Percentiles rank a stretch among this genome's conserved stretches.
Evolutionary conservation across 2,329 filamentous ascomycete species (phyloP).

Genomic region (Epichloe brachyelytri): DNA sequence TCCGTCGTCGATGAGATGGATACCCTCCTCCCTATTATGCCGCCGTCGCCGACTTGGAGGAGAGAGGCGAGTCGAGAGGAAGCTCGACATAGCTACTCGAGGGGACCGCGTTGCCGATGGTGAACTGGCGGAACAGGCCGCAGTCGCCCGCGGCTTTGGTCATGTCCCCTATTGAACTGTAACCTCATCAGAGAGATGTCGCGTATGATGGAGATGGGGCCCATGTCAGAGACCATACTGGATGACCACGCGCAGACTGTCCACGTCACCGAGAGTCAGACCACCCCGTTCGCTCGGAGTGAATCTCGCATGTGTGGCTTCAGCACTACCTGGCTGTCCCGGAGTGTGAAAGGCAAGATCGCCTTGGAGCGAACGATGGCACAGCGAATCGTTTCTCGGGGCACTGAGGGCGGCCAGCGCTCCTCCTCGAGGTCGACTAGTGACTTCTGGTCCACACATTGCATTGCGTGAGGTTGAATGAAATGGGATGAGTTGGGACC

Average conservation of each 20-base stretch:
- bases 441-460: conserved; percentile 33
- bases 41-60: conserved; percentile 31
- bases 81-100: conserved; percentile 18
- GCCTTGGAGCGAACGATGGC: conserved; percentile 12
- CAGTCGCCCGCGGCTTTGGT: conserved; percentile 27
- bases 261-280: conserved; percentile 5
- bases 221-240: conserved; percentile 23
- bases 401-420: conserved; percentile 31
- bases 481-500: neutral
- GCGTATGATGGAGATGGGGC: neutral
- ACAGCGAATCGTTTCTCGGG: conserved; percentile 7
- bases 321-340: conserved; percentile 21
- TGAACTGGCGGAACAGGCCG: conserved; percentile 28
- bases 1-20: conserved; percentile 22
- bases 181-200: conserved; percentile 8
- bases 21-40: conserved; percentile 36
- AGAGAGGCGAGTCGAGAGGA: conserved; percentile 25
- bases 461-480: conserved; percentile 19
- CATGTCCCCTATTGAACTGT: conserved; percentile 28
- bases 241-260: conserved; percentile 26
- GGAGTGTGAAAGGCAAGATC: conserved; percentile 32
- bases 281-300: conserved; percentile 17
- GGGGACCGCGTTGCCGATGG: conserved; percentile 12
- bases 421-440: conserved; percentile 29
- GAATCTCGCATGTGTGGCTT: conserved; percentile 30